Base-by-base conservation (phyloP, 2,329 filamentous ascomycete genomes). In the Fusarium denticulatum region DNA sequence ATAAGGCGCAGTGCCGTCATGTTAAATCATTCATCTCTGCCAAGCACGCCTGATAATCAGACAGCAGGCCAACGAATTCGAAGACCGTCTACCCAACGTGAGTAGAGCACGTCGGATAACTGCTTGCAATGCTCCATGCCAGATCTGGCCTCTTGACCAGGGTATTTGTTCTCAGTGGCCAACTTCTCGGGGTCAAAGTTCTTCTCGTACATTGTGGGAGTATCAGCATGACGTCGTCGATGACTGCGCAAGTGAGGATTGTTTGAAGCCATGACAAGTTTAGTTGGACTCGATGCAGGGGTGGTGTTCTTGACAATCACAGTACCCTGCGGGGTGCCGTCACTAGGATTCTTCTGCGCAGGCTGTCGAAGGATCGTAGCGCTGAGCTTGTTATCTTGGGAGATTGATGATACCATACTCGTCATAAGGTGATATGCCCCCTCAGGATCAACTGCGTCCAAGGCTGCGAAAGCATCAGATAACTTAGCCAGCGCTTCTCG, bases 91-190 rank as follows among this genome's bases (percentile, higher is more conserved):
- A 92, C 91, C 96, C 96, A 99, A 47, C 96, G 90, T 22, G 92
- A 90, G 83, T 98, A 98, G 26, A 99, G 88, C 26, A 97, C 94
- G 81, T 98, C 95, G 3, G 94, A 94, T 42, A 98, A 87, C 80
- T 97, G 91, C 79, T 94, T 94, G 74, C 93, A 93, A 82, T 98
- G 96, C 82, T 98, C 95, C 94, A 98, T 96, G 5, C 95, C 96
- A 3, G 91, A 88, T 52, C 83, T 83, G 5, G 87, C 79, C 59
- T 87, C 84, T 43, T 87, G 86, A 4, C 88, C 88, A 4, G 88
- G 89, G 60, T 88, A 89, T 75, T 86, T 88, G 22, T 85, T 82
- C 74, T 88, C 86, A 15, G 89, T 73, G 5, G 83, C 81, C 30
- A 84, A 80, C 76, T 84, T 88, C 61, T 88, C 88, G 56, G 78